Evolutionary conservation across 352 stramenopile genomes (phyloP), one percentile per base, ranked within the genome.

Genomic region (Labyrinthula sp.): DNA sequence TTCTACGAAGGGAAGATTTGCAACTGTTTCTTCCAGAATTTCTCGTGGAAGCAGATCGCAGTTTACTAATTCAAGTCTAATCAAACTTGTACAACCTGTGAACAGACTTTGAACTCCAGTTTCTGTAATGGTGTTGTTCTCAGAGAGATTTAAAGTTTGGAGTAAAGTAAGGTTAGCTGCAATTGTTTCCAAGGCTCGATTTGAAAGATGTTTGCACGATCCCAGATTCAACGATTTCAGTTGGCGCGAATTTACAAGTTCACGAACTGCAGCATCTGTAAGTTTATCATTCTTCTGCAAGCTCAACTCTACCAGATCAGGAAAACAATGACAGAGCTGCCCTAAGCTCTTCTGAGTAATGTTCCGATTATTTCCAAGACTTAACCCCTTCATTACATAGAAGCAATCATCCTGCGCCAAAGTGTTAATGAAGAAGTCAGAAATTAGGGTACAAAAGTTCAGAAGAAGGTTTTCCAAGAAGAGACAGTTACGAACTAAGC

Each of bases 401-500:
- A n/a, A n/a, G n/a, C n/a, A n/a, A n/a, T n/a, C n/a, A n/a, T n/a
- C n/a, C n/a, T n/a, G n/a, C 6, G 73, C 73, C 8, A 91, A 65
- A 3, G 71, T 69, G 10, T 60, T 62, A 17, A 89, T 63, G 2
- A 67, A 69, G 3, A 64, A 48, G 47, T 73, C 81, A 15, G 60
- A 82, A 18, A 90, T 66, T 33, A 70, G 66, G 22, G 62, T 65
- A 33, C 79, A 91, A n/a, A n/a, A n/a, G n/a, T n/a, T n/a, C n/a
- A n/a, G n/a, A n/a, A n/a, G n/a, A n/a, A n/a, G n/a, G n/a, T n/a
- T n/a, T n/a, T n/a, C n/a, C n/a, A n/a, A n/a, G n/a, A n/a, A n/a
- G n/a, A 65, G 67, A 46, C 77, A 92, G 0, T 79, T 79, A 18
- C 66, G 61, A 0, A 76, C 75, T 8, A 92, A 52, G 0, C 75